Base-by-base conservation (phyloP, 257 asterid genomes). In the Asclepias syriaca region DNA sequence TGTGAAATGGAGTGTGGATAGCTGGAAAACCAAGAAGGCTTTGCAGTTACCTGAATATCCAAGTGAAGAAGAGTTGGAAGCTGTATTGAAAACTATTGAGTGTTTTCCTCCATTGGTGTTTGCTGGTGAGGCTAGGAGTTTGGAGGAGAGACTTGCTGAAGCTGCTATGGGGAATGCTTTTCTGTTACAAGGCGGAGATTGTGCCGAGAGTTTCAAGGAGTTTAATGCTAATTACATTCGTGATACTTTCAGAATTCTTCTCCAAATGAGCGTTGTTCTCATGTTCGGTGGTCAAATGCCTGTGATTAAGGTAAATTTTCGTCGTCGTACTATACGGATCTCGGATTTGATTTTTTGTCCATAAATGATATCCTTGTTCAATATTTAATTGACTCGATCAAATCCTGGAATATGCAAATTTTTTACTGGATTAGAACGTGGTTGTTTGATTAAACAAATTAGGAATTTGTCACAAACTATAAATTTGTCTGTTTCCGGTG, bases 271-370 rank as follows among this genome's bases (percentile, higher is more conserved):
- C 27, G 96, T 85, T 58, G 97, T 90, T 75, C 93, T 90, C 71
- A 84, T 88, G 58, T 90, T 90, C 69, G 97, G 97, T 57, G 97
- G 96, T 15, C 93, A 90, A 68, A 80, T 90, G 86, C 97, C 97
- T 51, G 90, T 90, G 0, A 73, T 90, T 55, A 90, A 90, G 97
- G 97, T 90, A 79, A 6, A 15, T 0, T 64, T 61, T 6, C 15
- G 9, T 61, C 13, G 9, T 61, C 13, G 18, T n/a, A 60, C 39
- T 29, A 16, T 16, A 6, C 24, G 49, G 68, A 63, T 63, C 68
- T 63, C 68, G 6, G 22, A 63, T 29, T 11, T 34, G 39, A 29
- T 59, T 27, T 29, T 3, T 14, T 3, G 66, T 60, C 11, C 39
- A 29, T 22, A 34, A 7, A 5, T 7, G 48, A 34, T 63, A 63